Base-by-base conservation (phyloP, 2,329 filamentous ascomycete genomes). In the Pseudocercospora fuligena region DNA sequence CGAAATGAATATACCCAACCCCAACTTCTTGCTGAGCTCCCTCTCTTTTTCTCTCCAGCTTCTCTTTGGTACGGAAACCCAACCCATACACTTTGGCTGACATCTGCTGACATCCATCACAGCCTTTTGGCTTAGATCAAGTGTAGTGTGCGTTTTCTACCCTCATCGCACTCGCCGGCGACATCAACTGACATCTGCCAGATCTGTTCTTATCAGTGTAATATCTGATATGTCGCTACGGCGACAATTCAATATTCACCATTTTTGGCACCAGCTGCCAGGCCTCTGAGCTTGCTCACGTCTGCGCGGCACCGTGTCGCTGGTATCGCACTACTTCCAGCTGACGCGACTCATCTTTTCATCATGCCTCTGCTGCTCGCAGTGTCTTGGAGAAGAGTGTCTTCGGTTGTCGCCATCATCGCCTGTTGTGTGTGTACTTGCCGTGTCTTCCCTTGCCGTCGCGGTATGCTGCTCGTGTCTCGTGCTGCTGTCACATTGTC, bases 351-450 rank as follows among this genome's bases (percentile, higher is more conserved):
- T 9, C 51, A 27, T 25, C 27, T 56, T 56, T 56, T 56, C 51
- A 56, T 56, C 51, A 56, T 56, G 51, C 27, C 25, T n/a, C 51
- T 56, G 51, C 51, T 56, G 21, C 25, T 27, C 23, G 51, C 51
- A 27, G 51, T 56, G 51, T 27, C 51, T 19, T 56, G 51, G 51
- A 56, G 51, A 56, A 56, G 51, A 31, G 51, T 56, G 27, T 56
- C 27, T 27, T 56, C 23, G 19, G 19, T 56, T 19, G 51, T 56
- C 23, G 23, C 47, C 36, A 14, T 40, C 14, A n/a, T 40, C 14
- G 36, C 16, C 36, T 40, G 36, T 51, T 51, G 23, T 51, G 47
- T 25, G 2, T 51, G 47, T 7, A 2, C 19, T 23, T 25, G 31
- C 19, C 25, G 47, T 23, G 47, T 11, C 21, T 23, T 14, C 3